Conservation (phyloP, 2,329 filamentous ascomycete genomes). For the Didymella lethalis region DNA sequence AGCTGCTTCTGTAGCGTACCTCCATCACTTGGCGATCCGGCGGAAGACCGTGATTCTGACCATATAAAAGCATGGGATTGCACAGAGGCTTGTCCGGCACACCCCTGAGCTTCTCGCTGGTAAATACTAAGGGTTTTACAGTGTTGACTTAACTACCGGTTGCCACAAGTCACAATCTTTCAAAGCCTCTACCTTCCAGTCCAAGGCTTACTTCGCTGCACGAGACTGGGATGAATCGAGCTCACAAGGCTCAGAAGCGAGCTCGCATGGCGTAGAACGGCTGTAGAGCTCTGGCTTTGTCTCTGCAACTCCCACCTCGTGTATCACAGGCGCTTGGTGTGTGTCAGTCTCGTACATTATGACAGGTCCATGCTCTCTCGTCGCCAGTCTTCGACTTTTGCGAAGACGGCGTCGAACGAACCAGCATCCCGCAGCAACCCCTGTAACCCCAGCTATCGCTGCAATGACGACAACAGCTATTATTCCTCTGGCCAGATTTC, state of each 20-base stretch:
- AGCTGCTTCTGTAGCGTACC: not conserved
- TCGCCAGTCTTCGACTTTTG: not conserved
- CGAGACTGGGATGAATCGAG: not conserved
- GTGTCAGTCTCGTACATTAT: not conserved
- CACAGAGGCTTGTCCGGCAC: not conserved
- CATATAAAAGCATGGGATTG: not conserved
- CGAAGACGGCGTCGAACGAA: not conserved
- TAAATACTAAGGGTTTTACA: not conserved
- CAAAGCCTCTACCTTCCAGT: not conserved
- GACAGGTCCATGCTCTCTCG: not conserved
- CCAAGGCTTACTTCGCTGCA: not conserved
- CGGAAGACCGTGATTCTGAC: not conserved
- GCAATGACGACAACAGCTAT: constrained; percentile 2
- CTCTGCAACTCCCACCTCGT: not conserved
- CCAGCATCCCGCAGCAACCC: not conserved
- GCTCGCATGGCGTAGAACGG: not conserved
- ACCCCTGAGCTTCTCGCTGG: not conserved
- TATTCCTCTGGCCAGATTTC: not conserved
- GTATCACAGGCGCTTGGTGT: not conserved
- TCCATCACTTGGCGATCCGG: not conserved
- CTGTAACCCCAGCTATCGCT: not conserved
- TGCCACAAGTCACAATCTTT: not conserved
- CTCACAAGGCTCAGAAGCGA: not conserved
- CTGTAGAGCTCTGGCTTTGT: not conserved
- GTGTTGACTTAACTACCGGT: not conserved